Conservation (phyloP, 192 early-diverging fungal species). For the Gamsiella multidivaricata region DNA sequence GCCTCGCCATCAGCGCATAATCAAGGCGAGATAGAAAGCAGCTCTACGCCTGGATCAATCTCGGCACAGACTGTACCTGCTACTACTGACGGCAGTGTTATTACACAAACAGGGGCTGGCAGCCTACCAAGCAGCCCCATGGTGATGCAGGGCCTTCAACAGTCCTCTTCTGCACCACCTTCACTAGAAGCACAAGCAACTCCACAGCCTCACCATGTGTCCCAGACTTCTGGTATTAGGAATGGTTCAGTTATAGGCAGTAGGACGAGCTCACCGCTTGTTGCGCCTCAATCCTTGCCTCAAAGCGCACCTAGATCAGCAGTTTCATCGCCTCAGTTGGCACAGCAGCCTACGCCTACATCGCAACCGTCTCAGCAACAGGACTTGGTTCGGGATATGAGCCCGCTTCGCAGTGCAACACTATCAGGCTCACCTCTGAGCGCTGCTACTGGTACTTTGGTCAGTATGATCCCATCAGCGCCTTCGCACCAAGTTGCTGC, state of each 20-base stretch:
- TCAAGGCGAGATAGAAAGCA: not conserved
- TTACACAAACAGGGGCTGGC: not conserved
- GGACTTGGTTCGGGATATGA: not conserved
- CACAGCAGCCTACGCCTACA: not conserved
- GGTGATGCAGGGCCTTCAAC: not conserved
- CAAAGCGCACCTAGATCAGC: conserved; percentile 7
- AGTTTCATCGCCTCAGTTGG: conserved; percentile 5
- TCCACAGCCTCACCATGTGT: not conserved
- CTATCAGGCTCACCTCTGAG: conserved; percentile 22
- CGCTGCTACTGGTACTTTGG: not conserved
- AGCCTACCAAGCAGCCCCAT: not conserved
- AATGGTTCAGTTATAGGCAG: conserved; percentile 3
- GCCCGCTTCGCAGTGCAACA: not conserved
- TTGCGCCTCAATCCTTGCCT: conserved; percentile 1
- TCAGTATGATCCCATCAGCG: not conserved
- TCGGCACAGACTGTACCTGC: not conserved
- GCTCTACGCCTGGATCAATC: not conserved
- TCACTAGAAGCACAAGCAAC: not conserved
- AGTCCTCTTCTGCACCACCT: not conserved
- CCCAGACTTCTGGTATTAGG: not conserved
- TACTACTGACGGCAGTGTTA: not conserved
- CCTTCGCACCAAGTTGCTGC: not conserved
- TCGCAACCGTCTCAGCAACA: conserved; percentile 1
- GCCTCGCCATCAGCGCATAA: too few relatives aligned
- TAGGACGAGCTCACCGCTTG: conserved; percentile 13